Conservation (phyloP, 75 land plant genomes). For the Sequoiadendron giganteum region DNA sequence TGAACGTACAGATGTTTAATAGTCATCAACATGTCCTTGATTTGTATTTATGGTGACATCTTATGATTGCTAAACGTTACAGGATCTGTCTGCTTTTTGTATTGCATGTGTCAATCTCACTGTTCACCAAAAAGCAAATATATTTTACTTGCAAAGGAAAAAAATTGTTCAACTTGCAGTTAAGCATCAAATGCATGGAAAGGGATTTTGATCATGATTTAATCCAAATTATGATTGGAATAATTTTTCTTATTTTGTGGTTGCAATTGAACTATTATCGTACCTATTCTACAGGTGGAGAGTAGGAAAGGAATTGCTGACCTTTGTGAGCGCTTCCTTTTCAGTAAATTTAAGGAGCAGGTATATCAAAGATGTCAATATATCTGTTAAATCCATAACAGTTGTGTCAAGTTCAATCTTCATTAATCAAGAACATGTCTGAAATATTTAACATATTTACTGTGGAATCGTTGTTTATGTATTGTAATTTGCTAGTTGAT, state of each 20-base stretch:
- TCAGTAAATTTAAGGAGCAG: slow-evolving; percentile 70
- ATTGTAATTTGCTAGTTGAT: neutral
- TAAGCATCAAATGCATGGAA: neutral
- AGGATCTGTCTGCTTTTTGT: neutral
- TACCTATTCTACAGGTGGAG: slow-evolving; percentile 34
- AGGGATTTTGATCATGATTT: neutral
- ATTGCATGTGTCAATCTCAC: neutral
- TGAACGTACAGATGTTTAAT: neutral
- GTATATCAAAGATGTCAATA: slow-evolving; percentile 24
- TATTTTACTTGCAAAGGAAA: neutral
- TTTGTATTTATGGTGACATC: neutral
- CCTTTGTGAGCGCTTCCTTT: slow-evolving; percentile 74
- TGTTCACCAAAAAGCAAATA: neutral
- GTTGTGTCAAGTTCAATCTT: neutral
- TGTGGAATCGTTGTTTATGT: neutral
- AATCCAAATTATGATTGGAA: neutral
- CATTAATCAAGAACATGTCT: neutral
- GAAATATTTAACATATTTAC: neutral
- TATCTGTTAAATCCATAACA: neutral
- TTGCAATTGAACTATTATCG: neutral
- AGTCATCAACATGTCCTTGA: neutral
- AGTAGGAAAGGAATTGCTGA: slow-evolving; percentile 28
- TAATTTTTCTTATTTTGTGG: neutral
- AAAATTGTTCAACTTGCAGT: neutral
- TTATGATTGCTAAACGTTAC: neutral